Percentiles rank a stretch among this genome's conserved stretches.
Conservation (phyloP, 768 basidiomycete genomes). For the Phylloporus sp. region DNA sequence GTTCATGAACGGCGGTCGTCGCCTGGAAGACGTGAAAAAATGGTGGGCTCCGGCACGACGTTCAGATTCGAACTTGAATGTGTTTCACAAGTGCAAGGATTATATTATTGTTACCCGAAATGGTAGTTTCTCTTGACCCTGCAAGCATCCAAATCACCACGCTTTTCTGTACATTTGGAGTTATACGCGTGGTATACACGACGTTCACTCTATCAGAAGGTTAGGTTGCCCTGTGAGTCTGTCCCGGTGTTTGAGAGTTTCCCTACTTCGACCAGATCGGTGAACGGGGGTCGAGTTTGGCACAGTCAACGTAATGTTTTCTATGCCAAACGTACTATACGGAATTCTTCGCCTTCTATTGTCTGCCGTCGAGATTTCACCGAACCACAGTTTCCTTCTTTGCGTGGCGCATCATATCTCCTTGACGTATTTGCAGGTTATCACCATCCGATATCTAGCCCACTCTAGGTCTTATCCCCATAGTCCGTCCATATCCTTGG, state of each 20-base stretch:
- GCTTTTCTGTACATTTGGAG: neutral
- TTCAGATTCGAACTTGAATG: too few species aligned
- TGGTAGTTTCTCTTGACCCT: neutral
- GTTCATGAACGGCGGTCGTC: neutral
- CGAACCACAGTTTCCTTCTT: neutral
- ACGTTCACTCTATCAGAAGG: neutral
- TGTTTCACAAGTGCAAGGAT: too few species aligned
- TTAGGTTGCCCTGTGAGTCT: neutral
- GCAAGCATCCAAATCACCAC: too few species aligned
- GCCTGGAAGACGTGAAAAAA: neutral
- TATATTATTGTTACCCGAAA: too few species aligned
- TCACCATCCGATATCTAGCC: neutral
- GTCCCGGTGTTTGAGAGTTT: neutral
- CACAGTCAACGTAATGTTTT: too few species aligned
- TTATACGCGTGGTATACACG: neutral
- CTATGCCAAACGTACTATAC: neutral
- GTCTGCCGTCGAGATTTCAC: neutral
- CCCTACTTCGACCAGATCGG: neutral
- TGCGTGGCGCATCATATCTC: too few species aligned
- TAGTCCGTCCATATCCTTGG: neutral
- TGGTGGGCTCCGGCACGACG: neutral
- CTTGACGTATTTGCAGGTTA: neutral
- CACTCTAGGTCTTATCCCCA: neutral
- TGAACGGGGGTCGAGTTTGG: neutral
- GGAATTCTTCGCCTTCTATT: neutral